phyloP scores from a whole-genome alignment of 345 rosid genomes.

The Sonneratia alba region DNA sequence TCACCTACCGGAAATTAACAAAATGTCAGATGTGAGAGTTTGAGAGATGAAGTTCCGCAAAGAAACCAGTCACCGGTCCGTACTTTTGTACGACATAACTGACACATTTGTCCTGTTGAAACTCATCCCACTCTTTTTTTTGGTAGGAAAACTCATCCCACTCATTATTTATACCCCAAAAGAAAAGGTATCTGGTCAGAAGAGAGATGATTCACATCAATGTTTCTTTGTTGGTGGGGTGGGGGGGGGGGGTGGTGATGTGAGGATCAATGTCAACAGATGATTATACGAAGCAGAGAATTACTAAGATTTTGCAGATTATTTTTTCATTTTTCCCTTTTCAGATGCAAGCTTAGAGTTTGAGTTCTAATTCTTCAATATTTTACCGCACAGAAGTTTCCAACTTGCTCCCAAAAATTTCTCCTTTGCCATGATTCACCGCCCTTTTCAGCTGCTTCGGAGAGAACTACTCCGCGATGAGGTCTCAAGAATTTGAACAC shows the following conservation, averaged over 20 bases:
- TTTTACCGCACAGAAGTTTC: not conserved
- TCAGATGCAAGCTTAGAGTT: not conserved
- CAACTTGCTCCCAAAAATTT: not conserved
- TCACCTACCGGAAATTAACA: constrained; percentile 2
- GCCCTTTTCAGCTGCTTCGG: not conserved
- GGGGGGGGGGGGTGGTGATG: too few relatives aligned
- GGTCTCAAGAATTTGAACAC: too few relatives aligned
- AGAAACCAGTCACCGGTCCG: too few relatives aligned
- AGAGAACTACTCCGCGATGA: not conserved
- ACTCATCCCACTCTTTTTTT: not conserved
- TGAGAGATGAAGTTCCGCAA: too few relatives aligned
- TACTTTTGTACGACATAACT: not conserved
- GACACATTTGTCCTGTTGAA: not conserved
- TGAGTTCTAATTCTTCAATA: not conserved
- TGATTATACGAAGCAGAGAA: not conserved
- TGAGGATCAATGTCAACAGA: not conserved
- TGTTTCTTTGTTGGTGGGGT: too few relatives aligned
- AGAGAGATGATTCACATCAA: too few relatives aligned
- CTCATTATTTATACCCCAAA: not conserved
- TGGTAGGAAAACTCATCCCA: not conserved
- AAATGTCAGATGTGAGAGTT: not conserved
- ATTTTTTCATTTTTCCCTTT: too few relatives aligned
- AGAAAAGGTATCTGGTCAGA: too few relatives aligned
- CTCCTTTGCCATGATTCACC: not conserved
- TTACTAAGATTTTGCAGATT: not conserved